Conservation (phyloP, 129 eudicot species). For the Tanacetum coccineum region DNA sequence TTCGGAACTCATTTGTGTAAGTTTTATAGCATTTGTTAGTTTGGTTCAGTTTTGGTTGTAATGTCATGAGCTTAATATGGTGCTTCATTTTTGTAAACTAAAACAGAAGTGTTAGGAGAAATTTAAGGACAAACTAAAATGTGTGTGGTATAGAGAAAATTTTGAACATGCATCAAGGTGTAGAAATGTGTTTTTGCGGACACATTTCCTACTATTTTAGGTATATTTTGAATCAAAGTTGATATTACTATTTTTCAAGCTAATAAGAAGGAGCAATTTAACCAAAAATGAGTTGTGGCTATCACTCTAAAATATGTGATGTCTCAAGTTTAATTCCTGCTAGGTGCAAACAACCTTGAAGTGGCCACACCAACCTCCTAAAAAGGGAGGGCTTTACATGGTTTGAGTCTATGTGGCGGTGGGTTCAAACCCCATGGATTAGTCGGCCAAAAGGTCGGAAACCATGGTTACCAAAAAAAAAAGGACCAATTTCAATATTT, state of each 20-base stretch:
- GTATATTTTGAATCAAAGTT: background rate
- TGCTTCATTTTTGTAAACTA: slow-evolving; percentile 9
- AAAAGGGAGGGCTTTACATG: too few species aligned
- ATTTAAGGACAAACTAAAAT: slow-evolving; percentile 22
- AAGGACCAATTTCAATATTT: too few species aligned
- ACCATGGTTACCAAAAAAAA: too few species aligned
- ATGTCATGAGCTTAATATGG: slow-evolving; percentile 22
- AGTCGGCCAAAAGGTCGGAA: too few species aligned
- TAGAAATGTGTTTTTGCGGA: background rate
- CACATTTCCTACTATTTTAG: slow-evolving; percentile 2
- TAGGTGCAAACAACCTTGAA: too few species aligned
- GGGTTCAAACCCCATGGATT: too few species aligned
- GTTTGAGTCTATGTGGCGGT: too few species aligned
- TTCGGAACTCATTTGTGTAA: slow-evolving; percentile 28
- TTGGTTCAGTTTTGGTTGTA: slow-evolving; percentile 16
- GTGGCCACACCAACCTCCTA: too few species aligned
- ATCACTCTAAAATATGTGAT: too few species aligned
- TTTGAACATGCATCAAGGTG: slow-evolving; percentile 11
- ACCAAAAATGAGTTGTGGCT: too few species aligned
- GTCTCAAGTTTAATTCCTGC: too few species aligned
- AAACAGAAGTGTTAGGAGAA: slow-evolving; percentile 20
- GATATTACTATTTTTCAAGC: background rate
- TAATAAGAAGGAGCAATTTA: background rate
- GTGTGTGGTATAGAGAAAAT: slow-evolving; percentile 34
- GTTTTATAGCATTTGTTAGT: slow-evolving; percentile 20